Conservation (phyloP, 2,329 filamentous ascomycete genomes). For the Ophiosphaerella narmari region DNA sequence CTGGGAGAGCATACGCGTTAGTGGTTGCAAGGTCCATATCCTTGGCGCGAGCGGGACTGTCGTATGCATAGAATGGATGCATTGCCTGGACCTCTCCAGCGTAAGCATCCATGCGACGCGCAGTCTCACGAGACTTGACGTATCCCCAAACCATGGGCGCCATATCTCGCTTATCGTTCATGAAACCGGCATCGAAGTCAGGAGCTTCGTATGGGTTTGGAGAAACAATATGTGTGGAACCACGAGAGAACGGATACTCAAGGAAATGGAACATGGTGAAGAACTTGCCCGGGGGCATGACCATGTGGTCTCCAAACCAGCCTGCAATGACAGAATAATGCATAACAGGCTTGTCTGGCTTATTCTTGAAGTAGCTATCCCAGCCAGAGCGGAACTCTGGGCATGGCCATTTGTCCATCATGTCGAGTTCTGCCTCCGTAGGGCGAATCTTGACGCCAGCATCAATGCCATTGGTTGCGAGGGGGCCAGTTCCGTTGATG, state of each 20-base stretch:
- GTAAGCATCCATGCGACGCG: conserved; percentile 76
- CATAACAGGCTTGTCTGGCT: conserved; percentile 86
- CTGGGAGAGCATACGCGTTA: conserved; percentile 73
- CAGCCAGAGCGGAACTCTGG: conserved; percentile 75
- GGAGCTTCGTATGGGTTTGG: conserved; percentile 73
- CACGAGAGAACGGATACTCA: conserved; percentile 39
- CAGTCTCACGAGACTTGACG: conserved; percentile 81
- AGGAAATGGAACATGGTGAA: conserved; percentile 64
- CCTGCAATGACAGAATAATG: conserved; percentile 75
- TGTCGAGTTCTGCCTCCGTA: conserved; percentile 66
- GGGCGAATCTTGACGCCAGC: conserved; percentile 79
- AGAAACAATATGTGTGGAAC: conserved; percentile 71
- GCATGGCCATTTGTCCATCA: conserved; percentile 75
- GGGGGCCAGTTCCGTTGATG: conserved; percentile 75
- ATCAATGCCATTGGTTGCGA: conserved; percentile 79
- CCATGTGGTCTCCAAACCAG: conserved; percentile 57
- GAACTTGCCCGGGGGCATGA: conserved; percentile 76
- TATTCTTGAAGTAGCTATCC: conserved; percentile 83
- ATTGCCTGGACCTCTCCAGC: conserved; percentile 68
- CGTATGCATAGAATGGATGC: conserved; percentile 74
- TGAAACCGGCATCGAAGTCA: conserved; percentile 81
- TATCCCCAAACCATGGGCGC: conserved; percentile 80
- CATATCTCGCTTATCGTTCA: conserved; percentile 86
- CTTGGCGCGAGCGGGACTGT: conserved; percentile 69
- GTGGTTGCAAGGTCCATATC: conserved; percentile 78